These are phyloP conservation scores for Talaromyces wortmannii DNA, from an alignment of 495 filamentous ascomycete genomes.

Conservation along the genomic window DNA sequence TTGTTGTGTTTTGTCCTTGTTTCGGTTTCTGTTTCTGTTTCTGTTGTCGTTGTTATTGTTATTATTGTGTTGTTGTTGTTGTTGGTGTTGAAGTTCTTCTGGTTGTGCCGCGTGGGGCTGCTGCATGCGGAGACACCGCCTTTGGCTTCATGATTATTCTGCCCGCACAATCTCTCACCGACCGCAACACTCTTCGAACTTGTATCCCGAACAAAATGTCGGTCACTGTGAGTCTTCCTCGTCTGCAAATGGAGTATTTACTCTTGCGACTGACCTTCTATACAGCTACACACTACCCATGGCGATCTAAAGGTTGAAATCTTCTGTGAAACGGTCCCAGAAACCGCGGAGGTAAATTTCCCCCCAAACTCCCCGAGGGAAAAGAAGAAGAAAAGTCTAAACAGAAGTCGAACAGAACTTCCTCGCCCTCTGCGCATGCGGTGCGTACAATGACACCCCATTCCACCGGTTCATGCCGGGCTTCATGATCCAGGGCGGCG, in stretches of 20 bases:
- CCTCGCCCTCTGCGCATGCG: conserved; percentile 86
- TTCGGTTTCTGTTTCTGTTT: too few species aligned
- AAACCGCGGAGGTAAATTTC: conserved; percentile 65
- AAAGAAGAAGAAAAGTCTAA: too few species aligned
- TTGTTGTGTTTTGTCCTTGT: too few species aligned
- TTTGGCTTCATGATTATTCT: not conserved
- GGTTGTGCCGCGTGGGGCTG: not conserved
- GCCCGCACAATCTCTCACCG: not conserved
- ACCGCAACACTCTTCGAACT: not conserved
- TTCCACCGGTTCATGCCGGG: conserved; percentile 84
- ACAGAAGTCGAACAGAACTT: conserved; percentile 62
- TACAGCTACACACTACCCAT: conserved; percentile 79
- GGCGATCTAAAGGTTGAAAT: conserved; percentile 94
- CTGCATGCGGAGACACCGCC: not conserved
- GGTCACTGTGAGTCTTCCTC: conserved; percentile 20
- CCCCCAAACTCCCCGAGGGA: not conserved
- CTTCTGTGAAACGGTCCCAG: conserved; percentile 90
- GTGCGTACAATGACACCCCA: conserved; percentile 80
- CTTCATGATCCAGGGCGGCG: conserved; percentile 92
- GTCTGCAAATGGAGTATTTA: not conserved
- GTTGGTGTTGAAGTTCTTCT: not conserved
- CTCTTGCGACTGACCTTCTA: conserved; percentile 17
- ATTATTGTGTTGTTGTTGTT: too few species aligned
- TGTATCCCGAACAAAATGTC: conserved; percentile 14
- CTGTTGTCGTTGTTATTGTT: too few species aligned